phyloP scores from a whole-genome alignment of 2,329 filamentous ascomycete species.

The Colletotrichum tanaceti region DNA sequence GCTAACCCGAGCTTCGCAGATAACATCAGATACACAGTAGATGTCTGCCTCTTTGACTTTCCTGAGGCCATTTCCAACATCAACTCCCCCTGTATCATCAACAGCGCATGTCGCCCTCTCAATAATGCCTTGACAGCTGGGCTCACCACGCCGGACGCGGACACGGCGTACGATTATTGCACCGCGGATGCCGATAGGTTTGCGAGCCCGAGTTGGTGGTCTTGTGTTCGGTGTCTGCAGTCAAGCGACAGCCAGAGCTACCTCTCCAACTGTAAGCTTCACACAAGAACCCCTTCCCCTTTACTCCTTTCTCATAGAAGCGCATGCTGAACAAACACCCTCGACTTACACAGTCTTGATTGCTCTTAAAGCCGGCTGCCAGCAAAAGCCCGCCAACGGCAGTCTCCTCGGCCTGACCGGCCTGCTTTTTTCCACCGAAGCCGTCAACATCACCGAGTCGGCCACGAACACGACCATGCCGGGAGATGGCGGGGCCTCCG shows the following conservation, averaged over 20 bases:
- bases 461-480: constrained; percentile 44
- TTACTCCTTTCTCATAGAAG: background rate
- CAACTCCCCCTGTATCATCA: constrained; percentile 57
- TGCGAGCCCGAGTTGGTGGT: constrained; percentile 46
- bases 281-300: background rate
- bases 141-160: constrained; percentile 44
- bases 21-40: constrained; percentile 61
- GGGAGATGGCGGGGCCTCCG: constrained; percentile 44
- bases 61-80: constrained; percentile 44
- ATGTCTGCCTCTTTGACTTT: constrained; percentile 59
- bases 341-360: constrained; percentile 54
- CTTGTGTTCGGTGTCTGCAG: constrained; percentile 59
- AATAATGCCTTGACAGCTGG: constrained; percentile 52
- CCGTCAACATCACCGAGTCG: constrained; percentile 55
- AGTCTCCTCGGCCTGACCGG: constrained; percentile 54
- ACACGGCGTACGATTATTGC: constrained; percentile 56
- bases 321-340: too few species aligned
- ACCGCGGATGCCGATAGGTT: constrained; percentile 52
- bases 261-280: constrained; percentile 60
- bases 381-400: constrained; percentile 56
- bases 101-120: constrained; percentile 56
- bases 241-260: constrained; percentile 55
- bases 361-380: constrained; percentile 60
- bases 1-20: constrained; percentile 49
- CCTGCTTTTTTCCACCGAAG: constrained; percentile 53